These are phyloP conservation scores for Diatrype stigma DNA, from an alignment of 2,329 filamentous ascomycete species.

Conservation along the genomic window DNA sequence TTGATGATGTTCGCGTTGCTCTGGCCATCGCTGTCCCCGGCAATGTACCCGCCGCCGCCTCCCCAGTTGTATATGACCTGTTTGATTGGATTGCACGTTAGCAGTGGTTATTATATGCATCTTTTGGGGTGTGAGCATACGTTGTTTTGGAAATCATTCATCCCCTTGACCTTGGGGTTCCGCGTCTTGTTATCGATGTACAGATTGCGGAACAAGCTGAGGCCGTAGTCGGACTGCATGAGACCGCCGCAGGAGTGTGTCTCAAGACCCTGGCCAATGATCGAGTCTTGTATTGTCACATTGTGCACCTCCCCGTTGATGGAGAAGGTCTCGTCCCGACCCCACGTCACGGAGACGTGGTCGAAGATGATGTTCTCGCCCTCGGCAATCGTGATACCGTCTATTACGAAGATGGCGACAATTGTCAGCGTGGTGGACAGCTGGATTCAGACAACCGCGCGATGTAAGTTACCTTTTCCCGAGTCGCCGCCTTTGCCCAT, in stretches of 20 bases:
- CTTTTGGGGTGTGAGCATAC: conserved; percentile 9
- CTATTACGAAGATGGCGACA: conserved; percentile 15
- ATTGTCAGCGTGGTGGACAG: not conserved
- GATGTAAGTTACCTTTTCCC: conserved; percentile 34
- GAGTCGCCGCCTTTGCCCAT: conserved; percentile 48
- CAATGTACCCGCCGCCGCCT: conserved; percentile 50
- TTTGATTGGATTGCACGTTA: conserved; percentile 33
- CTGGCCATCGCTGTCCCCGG: conserved; percentile 42
- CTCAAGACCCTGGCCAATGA: conserved; percentile 50
- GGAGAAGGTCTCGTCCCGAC: conserved; percentile 52
- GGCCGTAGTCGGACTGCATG: conserved; percentile 45
- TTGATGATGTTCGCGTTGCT: conserved; percentile 50
- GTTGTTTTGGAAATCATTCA: conserved; percentile 49
- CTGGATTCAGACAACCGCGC: too few relatives aligned
- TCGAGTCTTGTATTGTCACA: conserved; percentile 48
- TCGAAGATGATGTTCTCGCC: conserved; percentile 53
- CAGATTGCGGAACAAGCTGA: conserved; percentile 49
- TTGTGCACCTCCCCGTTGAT: conserved; percentile 45
- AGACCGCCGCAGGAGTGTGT: conserved; percentile 50
- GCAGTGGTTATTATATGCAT: not conserved
- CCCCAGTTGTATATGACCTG: conserved; percentile 54
- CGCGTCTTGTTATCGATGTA: conserved; percentile 56
- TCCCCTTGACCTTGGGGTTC: conserved; percentile 53
- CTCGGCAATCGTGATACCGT: conserved; percentile 49
- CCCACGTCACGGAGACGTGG: conserved; percentile 50